Evolutionary conservation across 805 yeast species (phyloP), one percentile per base, ranked within the genome.

Genomic region (Saccharomyces paradoxus): DNA sequence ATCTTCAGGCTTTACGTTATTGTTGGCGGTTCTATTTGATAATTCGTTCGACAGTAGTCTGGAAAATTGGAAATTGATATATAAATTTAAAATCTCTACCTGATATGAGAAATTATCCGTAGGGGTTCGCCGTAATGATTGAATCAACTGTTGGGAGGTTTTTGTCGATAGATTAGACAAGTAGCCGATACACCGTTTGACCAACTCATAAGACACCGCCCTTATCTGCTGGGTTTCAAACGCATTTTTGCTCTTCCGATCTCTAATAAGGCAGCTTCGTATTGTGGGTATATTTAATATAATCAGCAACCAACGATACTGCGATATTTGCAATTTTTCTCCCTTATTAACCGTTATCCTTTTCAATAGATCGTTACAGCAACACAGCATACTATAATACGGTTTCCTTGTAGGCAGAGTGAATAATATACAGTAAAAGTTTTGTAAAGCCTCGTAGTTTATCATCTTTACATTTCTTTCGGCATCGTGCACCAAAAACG

Each of bases 41-140:
- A 27, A 4, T 31, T 44, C 26, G 12, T 30, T 46, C 2, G 50
- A 48, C 14, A 77, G 73, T 53, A 81, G 74, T 55, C 81, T 75
- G 46, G 83, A 79, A 53, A 91, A 72, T 48, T 88, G 89, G 63
- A 87, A 89, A 0, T 95, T 86, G 41, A 90, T 78, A 69, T 86
- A 89, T 24, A 89, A 74, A 63, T 90, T 91, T 50, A 88, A 62
- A 31, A 86, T 71, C 44, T 89, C 89, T 0, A 89, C 78, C 60
- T 84, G 83, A 2, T 67, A 17, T 29, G 67, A 66, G 58, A 86
- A 85, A 8, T 72, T 75, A 0, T 66, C 68, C 0, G 59, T 53
- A 0, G 83, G 70, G 32, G 65, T 29, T 29, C 51, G 26, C 37
- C 55, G 59, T 22, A 69, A 51, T 48, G 60, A 57, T 10, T 50